Evolutionary conservation across 805 yeast species (phyloP), one percentile per base, ranked within the genome.

Genomic region (Metschnikowia arizonensis): DNA sequence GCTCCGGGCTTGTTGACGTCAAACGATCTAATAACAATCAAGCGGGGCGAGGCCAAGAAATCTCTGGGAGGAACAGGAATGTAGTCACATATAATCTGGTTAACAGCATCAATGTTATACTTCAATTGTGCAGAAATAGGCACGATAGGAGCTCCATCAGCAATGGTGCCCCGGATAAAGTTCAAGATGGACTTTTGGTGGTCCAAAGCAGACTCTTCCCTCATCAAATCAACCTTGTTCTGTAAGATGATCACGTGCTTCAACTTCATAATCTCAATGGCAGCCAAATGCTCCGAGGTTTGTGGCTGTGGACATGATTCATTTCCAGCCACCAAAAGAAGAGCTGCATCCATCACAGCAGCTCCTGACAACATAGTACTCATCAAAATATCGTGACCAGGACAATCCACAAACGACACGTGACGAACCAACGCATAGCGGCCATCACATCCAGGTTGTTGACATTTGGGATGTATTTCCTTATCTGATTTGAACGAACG

Each of bases 351-450:
- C 99, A 93, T 93, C 54, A 93, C 99, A 14, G 99, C 99, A 30
- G 99, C 99, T 66, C 99, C 99, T 38, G 98, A 90, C 81, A 93
- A 83, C 99, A 93, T 93, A 56, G 99, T 93, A 79, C 97, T 89
- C 99, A 93, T 93, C 68, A 93, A 83, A 75, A 93, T 95, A 77
- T 93, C 99, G 86, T 93, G 99, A 69, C 99, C 99, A 50, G 99
- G 99, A 77, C 99, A 95, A 77, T 93, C 99, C 50, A 95, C 99
- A 61, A 95, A 95, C 9, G 97, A 88, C 44, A 93, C 99, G 66
- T 93, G 99, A 72, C 99, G 88, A 34, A 89, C 82, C 57, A 93
- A 78, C 60, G 80, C 79, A 71, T 89, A 90, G 64, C 96, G 86
- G 45, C 96, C 95, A n/a, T 66, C 67, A 69, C 96, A 88, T 9